Percentiles rank a stretch among this genome's conserved stretches.
Conservation (phyloP, 257 asterid species). For the Fraxinus anomala region DNA sequence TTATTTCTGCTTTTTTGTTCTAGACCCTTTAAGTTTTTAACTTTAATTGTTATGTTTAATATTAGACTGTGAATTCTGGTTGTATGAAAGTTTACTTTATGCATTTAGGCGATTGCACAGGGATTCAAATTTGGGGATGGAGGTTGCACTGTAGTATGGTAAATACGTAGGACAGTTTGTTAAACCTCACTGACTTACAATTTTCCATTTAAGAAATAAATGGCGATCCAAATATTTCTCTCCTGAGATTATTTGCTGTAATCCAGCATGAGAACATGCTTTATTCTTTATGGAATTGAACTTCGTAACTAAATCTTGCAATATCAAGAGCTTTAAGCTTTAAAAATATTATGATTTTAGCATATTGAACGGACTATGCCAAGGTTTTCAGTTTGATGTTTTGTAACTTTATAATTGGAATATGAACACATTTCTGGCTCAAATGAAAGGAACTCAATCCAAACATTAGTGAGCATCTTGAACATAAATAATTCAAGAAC, state of each 20-base stretch:
- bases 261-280: not conserved
- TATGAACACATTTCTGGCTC: not conserved
- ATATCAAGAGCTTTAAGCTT: not conserved
- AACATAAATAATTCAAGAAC: not conserved
- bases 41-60: not conserved
- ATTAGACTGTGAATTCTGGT: not conserved
- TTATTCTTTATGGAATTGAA: not conserved
- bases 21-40: not conserved
- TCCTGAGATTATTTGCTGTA: not conserved
- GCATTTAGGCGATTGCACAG: not conserved
- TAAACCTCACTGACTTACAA: not conserved
- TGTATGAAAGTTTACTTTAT: not conserved
- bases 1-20: not conserved
- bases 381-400: not conserved
- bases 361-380: not conserved
- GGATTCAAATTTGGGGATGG: too few species aligned
- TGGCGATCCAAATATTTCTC: not conserved
- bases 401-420: not conserved
- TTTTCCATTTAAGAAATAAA: too few species aligned
- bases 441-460: not conserved
- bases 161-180: not conserved
- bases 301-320: not conserved
- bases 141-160: not conserved
- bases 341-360: not conserved
- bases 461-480: not conserved